A percentile compares a stretch with the other conserved stretches of the same genome.
Evolutionary conservation across 805 yeast species (phyloP).

Genomic region (Hanseniaspora singularis): DNA sequence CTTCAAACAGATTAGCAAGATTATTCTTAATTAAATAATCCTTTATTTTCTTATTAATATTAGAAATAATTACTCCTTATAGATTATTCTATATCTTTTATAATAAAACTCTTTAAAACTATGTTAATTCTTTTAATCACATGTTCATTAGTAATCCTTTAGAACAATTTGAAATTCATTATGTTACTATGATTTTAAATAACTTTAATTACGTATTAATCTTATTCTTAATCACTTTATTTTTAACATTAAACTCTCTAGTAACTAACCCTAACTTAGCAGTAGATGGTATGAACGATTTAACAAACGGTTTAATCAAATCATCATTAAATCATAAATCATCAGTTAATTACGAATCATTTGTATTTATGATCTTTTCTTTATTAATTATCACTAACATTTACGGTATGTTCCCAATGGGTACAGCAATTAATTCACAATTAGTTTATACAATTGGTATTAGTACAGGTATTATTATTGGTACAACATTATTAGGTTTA

Average conservation of each 20-base stretch:
- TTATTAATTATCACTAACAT: conserved; percentile 21
- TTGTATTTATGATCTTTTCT: conserved; percentile 20
- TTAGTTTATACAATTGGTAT: conserved; percentile 21
- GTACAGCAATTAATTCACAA: conserved; percentile 21
- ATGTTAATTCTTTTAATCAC: too few species aligned
- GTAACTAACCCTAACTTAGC: conserved; percentile 1
- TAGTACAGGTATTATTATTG: conserved; percentile 19
- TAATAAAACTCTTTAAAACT: too few species aligned
- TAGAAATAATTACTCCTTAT: too few species aligned
- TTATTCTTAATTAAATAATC: conserved; percentile 8
- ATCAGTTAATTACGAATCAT: conserved; percentile 20
- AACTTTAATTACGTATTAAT: conserved; percentile 10
- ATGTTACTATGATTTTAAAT: conserved; percentile 4
- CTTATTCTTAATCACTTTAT: neutral
- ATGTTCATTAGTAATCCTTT: conserved; percentile 10
- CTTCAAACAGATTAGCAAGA: conserved; percentile 10
- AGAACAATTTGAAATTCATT: conserved; percentile 13
- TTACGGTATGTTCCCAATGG: conserved; percentile 22
- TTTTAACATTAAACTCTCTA: conserved; percentile 1
- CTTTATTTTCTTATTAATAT: too few species aligned
- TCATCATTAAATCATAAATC: conserved; percentile 20
- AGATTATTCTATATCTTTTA: too few species aligned
- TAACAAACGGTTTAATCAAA: conserved; percentile 21
- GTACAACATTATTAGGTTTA: conserved; percentile 20
- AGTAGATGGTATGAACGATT: conserved; percentile 19